Evolutionary conservation across 805 yeast species (phyloP).

Genomic region (Saccharomycopsis sp.): DNA sequence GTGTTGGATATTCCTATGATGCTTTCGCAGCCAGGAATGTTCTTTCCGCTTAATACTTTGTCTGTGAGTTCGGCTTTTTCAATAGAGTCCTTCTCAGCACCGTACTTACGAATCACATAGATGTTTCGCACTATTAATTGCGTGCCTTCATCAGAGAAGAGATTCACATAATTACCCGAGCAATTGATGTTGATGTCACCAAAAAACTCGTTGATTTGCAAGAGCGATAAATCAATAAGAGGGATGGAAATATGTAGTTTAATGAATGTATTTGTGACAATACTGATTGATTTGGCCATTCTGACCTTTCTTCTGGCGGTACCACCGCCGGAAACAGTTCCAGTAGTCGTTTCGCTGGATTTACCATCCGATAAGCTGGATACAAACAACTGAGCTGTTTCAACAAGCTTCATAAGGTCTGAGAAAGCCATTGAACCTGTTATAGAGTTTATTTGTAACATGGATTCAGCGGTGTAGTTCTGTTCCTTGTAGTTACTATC

Average conservation of each 20-base stretch:
- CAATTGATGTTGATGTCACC: conserved; percentile 15
- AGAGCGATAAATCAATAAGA: conserved; percentile 8
- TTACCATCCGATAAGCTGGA: background rate
- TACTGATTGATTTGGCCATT: background rate
- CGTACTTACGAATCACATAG: background rate
- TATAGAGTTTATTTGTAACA: conserved; percentile 2
- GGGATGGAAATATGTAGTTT: background rate
- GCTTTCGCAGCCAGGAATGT: conserved; percentile 24
- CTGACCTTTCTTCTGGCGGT: background rate
- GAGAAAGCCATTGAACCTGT: background rate
- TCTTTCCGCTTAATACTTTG: conserved; percentile 9
- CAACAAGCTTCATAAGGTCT: background rate
- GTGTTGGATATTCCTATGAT: conserved; percentile 31
- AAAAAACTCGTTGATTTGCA: conserved; percentile 14
- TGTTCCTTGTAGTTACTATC: conserved; percentile 3
- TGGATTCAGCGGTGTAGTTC: background rate
- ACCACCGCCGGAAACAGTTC: background rate
- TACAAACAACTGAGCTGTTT: background rate
- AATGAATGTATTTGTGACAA: background rate
- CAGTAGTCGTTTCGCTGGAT: too few relatives aligned
- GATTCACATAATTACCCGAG: background rate
- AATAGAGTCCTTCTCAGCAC: background rate
- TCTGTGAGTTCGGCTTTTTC: background rate
- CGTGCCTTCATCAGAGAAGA: background rate
- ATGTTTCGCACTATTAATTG: background rate